A percentile compares a stretch with the other conserved stretches of the same genome.
Conservation (phyloP, 768 basidiomycete species). For the Leccinum olivaceopallidum region DNA sequence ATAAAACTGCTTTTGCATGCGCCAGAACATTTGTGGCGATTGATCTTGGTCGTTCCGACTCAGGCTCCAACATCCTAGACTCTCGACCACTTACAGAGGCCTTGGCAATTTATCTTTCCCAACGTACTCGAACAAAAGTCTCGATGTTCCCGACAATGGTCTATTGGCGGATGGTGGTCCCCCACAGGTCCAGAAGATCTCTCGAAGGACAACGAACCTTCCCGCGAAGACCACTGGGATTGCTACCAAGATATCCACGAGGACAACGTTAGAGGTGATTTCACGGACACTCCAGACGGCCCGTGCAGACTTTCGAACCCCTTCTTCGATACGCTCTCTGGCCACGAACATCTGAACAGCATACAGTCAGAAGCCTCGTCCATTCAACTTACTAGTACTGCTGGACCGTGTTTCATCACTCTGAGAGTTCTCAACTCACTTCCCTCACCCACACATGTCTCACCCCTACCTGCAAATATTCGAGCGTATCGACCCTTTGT, state of each 20-base stretch:
- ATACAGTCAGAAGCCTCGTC: slow-evolving; percentile 55
- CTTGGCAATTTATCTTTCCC: slow-evolving; percentile 65
- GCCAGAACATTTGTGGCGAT: slow-evolving; percentile 87
- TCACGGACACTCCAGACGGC: slow-evolving; percentile 57
- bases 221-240: slow-evolving; percentile 40
- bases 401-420: slow-evolving; percentile 63
- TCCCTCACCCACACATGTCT: slow-evolving; percentile 82
- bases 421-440: slow-evolving; percentile 55
- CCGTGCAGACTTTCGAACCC: slow-evolving; percentile 55
- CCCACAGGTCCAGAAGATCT: slow-evolving; percentile 1
- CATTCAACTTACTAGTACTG: slow-evolving; percentile 34
- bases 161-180: slow-evolving; percentile 39
- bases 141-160: slow-evolving; percentile 32
- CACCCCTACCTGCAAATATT: slow-evolving; percentile 69
- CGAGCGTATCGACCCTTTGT: slow-evolving; percentile 85
- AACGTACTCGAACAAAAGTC: slow-evolving; percentile 55
- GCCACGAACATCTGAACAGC: slow-evolving; percentile 55
- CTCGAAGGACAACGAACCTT: slow-evolving; percentile 4
- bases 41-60: slow-evolving; percentile 89
- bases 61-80: slow-evolving; percentile 87
- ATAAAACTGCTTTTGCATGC: slow-evolving; percentile 87
- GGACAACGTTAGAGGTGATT: slow-evolving; percentile 55
- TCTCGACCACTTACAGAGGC: slow-evolving; percentile 78
- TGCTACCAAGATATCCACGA: slow-evolving; percentile 55
- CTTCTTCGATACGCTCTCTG: slow-evolving; percentile 41